phyloP scores from a whole-genome alignment of 139 green algal genomes.

The Auxenochlorella protothecoides region DNA sequence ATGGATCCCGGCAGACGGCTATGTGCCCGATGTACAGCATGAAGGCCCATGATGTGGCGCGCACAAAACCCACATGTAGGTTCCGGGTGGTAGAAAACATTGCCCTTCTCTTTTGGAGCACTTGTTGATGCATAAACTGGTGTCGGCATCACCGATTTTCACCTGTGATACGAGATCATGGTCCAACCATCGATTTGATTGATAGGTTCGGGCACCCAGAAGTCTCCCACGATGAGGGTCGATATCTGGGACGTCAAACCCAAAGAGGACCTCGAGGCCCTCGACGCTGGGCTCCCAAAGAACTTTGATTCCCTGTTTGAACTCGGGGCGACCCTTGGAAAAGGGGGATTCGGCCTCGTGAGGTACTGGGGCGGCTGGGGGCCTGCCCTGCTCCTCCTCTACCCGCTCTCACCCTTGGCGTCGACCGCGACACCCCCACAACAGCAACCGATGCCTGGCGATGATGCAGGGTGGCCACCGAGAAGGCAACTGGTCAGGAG shows the following conservation, averaged over 20 bases:
- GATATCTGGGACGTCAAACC: slow-evolving; percentile 30
- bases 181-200: background rate
- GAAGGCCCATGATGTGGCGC: too few relatives aligned
- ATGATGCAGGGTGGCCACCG: slow-evolving; percentile 23
- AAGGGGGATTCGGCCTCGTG: slow-evolving; percentile 73
- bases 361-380: background rate
- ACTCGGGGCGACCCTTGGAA: slow-evolving; percentile 43
- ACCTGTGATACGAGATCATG: too few relatives aligned
- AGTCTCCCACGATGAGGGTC: background rate
- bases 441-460: background rate
- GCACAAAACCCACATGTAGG: background rate
- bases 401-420: background rate
- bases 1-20: too few relatives aligned
- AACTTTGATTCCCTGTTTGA: slow-evolving; percentile 27
- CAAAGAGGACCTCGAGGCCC: background rate
- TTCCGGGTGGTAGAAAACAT: too few relatives aligned
- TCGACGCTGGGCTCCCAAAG: slow-evolving; percentile 21
- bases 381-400: background rate
- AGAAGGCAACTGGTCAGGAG: slow-evolving; percentile 42
- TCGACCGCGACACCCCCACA: too few relatives aligned
- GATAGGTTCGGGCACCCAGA: background rate
- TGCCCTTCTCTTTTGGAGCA: too few relatives aligned
- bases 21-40: too few relatives aligned
- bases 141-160: too few relatives aligned
- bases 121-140: too few relatives aligned